A percentile compares a stretch with the other conserved stretches of the same genome.
Conservation (phyloP, 2,329 filamentous ascomycete species). For the Escovopsis sp. region DNA sequence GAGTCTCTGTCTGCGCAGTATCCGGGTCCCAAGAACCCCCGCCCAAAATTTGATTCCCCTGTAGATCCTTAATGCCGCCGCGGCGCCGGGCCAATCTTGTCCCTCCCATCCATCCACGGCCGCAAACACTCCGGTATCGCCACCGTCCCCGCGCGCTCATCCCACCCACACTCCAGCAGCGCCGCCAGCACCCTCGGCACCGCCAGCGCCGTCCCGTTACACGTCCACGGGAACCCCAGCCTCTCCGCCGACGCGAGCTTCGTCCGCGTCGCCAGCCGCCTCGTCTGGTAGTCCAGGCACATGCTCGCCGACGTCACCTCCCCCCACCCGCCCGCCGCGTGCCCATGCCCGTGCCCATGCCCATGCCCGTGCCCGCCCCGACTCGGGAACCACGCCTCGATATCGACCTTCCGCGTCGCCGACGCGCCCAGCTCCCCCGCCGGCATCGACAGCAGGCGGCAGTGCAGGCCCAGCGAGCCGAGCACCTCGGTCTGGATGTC, state of each 20-base stretch:
- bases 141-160: slow-evolving; percentile 51
- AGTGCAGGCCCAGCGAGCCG: slow-evolving; percentile 59
- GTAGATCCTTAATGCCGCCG: slow-evolving; percentile 6
- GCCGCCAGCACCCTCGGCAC: slow-evolving; percentile 81
- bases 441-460: slow-evolving; percentile 87
- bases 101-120: slow-evolving; percentile 68
- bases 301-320: slow-evolving; percentile 84
- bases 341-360: too few relatives aligned
- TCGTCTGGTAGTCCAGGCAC: slow-evolving; percentile 88
- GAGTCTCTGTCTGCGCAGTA: too few relatives aligned
- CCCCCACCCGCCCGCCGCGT: slow-evolving; percentile 46
- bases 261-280: slow-evolving; percentile 63
- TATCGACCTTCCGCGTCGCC: slow-evolving; percentile 75
- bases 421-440: slow-evolving; percentile 76
- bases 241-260: slow-evolving; percentile 36
- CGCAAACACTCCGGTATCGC: slow-evolving; percentile 63
- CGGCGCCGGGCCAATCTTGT: slow-evolving; percentile 36
- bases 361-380: too few relatives aligned
- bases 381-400: slow-evolving; percentile 87
- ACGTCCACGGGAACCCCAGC: slow-evolving; percentile 66
- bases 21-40: too few relatives aligned
- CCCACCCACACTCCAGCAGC: slow-evolving; percentile 81
- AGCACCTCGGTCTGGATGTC: slow-evolving; percentile 77
- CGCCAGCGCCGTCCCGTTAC: slow-evolving; percentile 88
- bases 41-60: too few relatives aligned